Conservation (phyloP, 2,329 filamentous ascomycete species). For the Sarocladiaceae sp. region DNA sequence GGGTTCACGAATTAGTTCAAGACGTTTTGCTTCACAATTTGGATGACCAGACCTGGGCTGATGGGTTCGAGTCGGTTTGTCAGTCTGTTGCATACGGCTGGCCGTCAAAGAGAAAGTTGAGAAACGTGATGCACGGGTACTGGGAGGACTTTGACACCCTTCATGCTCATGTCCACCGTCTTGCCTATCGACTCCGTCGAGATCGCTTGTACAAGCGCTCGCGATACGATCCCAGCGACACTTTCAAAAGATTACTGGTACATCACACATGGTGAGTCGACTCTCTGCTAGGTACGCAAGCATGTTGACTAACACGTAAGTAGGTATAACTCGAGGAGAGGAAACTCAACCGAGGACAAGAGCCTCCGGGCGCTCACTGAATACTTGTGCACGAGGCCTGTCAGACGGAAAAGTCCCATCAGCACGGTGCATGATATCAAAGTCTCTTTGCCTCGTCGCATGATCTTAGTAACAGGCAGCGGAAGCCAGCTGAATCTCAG, state of each 20-base stretch:
- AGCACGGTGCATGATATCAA: neutral
- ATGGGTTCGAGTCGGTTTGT: neutral
- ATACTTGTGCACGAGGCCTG: neutral
- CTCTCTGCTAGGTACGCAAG: neutral
- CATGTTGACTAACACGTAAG: neutral
- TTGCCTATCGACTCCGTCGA: neutral
- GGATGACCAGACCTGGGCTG: neutral
- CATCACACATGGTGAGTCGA: neutral
- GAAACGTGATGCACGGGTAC: neutral
- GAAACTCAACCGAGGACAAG: neutral
- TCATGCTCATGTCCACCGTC: neutral
- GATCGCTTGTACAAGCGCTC: neutral
- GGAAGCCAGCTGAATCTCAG: neutral
- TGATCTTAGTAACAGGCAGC: neutral
- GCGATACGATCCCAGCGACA: neutral
- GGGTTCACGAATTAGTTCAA: neutral
- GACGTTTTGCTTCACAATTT: neutral
- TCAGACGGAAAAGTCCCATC: neutral
- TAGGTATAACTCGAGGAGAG: neutral
- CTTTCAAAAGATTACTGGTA: neutral
- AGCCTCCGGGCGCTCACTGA: neutral
- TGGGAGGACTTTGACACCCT: neutral
- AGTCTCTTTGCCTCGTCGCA: neutral
- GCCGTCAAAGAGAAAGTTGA: neutral
- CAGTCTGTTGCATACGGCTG: neutral